Conservation (phyloP, 2,329 filamentous ascomycete genomes). For the Elsinoe australis region DNA sequence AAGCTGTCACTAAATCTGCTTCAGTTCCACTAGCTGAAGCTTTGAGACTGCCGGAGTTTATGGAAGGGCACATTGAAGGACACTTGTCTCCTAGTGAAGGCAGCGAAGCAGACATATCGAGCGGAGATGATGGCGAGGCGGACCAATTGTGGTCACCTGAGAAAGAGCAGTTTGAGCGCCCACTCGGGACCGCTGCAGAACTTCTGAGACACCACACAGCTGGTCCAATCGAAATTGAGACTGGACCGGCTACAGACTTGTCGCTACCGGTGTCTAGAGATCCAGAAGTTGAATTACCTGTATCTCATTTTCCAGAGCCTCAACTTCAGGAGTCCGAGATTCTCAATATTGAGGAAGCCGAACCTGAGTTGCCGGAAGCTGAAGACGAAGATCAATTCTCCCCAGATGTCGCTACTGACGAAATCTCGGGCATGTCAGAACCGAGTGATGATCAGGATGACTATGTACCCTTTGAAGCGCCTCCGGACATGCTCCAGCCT, state of each 20-base stretch:
- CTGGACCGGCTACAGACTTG: too few species aligned
- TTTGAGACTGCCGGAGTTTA: neutral
- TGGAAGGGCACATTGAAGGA: conserved; percentile 6
- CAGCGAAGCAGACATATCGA: conserved; percentile 16
- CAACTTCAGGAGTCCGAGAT: too few species aligned
- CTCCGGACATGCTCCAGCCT: neutral
- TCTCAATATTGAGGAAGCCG: too few species aligned
- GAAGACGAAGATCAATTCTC: neutral
- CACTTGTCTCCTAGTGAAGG: conserved; percentile 11
- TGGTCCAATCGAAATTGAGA: too few species aligned
- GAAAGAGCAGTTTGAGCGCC: neutral
- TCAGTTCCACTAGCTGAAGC: neutral
- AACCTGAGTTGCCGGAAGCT: too few species aligned
- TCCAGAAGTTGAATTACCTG: too few species aligned
- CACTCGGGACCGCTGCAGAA: too few species aligned
- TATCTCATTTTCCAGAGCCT: too few species aligned
- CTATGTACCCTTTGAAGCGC: neutral
- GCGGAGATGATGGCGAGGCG: neutral
- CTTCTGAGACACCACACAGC: too few species aligned
- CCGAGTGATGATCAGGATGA: conserved; percentile 6
- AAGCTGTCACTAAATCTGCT: too few species aligned
- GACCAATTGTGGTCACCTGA: neutral
- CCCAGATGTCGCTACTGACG: neutral
- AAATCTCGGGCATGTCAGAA: neutral
- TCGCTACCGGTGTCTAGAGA: too few species aligned